Base-by-base conservation (phyloP, 345 rosid genomes). In the Acer negundo region DNA sequence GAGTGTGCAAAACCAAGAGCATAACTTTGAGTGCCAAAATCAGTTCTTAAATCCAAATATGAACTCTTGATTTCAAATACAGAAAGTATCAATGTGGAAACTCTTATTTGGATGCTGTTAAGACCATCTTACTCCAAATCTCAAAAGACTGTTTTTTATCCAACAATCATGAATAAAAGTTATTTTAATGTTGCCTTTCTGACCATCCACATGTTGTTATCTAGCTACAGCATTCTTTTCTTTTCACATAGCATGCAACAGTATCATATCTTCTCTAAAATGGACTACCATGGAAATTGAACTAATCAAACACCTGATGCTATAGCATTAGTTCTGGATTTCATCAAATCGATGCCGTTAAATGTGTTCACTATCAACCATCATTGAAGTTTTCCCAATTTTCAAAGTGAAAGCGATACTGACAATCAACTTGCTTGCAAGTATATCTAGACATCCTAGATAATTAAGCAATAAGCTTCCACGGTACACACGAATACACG, bases 261-360 rank as follows among this genome's bases (percentile, higher is more conserved):
- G 75, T 47, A 15, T 9, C 38, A 26, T 9, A 49, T 62, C 38
- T 55, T 35, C 63, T 19, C 47, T 71, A 31, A 62, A 70, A 35
- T 35, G 55, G 6, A 22, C 22, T 40, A 56, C 62, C 28, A 19
- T 16, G 10, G 8, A 26, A 66, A 47, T 23, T n/a, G 69, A 62
- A 74, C 6, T 10, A 2, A 75, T 63, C 15, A 11, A 61, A 64
- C 26, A 55, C 58, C 20, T 4, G n/a, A 23, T 44, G 23, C 20
- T 15, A 46, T 3, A 24, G 6, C 9, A 17, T 10, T 19, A 67
- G 51, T 28, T 56, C 26, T 55, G 20, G 42, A 62, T 19, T 75
- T 80, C 35, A 42, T 47, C n/a, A 73, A 17, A 22, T 10, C 24
- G 17, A 24, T 46, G 17, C 42, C 69, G 24, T 74, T 75, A 46